Evolutionary conservation across 2,329 filamentous ascomycete species (phyloP).

Genomic region (Fusarium subtropicale): DNA sequence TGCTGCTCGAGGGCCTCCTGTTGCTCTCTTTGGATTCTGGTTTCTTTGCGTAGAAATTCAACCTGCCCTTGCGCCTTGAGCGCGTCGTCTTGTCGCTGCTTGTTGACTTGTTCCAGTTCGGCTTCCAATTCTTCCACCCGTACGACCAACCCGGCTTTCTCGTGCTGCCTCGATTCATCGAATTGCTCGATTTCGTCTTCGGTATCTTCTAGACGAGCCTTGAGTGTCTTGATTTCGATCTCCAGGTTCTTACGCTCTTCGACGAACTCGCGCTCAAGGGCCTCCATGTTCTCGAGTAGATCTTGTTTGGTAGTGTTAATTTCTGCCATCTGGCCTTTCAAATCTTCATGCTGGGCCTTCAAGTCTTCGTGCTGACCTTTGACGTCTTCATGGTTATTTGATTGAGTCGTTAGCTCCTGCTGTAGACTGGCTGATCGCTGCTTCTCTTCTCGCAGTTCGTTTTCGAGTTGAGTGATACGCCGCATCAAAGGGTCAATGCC

Average conservation of each 20-base stretch:
- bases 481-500: slow-evolving; percentile 60
- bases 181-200: slow-evolving; percentile 93
- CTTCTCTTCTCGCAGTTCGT: slow-evolving; percentile 79
- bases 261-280: slow-evolving; percentile 87
- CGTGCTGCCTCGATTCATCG: slow-evolving; percentile 84
- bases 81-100: slow-evolving; percentile 67
- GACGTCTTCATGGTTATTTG: slow-evolving; percentile 68
- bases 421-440: slow-evolving; percentile 75
- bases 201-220: slow-evolving; percentile 82
- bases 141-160: slow-evolving; percentile 77
- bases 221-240: slow-evolving; percentile 80
- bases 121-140: slow-evolving; percentile 74
- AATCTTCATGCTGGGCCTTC: slow-evolving; percentile 67
- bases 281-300: slow-evolving; percentile 93
- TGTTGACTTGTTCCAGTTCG: slow-evolving; percentile 74
- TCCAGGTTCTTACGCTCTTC: slow-evolving; percentile 87
- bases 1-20: slow-evolving; percentile 69
- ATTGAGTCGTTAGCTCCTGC: slow-evolving; percentile 72
- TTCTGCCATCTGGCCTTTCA: slow-evolving; percentile 80
- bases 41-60: slow-evolving; percentile 71
- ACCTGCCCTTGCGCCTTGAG: slow-evolving; percentile 71
- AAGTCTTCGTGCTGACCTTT: slow-evolving; percentile 64
- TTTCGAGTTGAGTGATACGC: slow-evolving; percentile 74
- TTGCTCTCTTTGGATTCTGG: slow-evolving; percentile 68
- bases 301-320: slow-evolving; percentile 93